Percentiles rank a stretch among this genome's conserved stretches.
Evolutionary conservation across 352 stramenopile genomes (phyloP).

Genomic region (Globisporangium echinulatum): DNA sequence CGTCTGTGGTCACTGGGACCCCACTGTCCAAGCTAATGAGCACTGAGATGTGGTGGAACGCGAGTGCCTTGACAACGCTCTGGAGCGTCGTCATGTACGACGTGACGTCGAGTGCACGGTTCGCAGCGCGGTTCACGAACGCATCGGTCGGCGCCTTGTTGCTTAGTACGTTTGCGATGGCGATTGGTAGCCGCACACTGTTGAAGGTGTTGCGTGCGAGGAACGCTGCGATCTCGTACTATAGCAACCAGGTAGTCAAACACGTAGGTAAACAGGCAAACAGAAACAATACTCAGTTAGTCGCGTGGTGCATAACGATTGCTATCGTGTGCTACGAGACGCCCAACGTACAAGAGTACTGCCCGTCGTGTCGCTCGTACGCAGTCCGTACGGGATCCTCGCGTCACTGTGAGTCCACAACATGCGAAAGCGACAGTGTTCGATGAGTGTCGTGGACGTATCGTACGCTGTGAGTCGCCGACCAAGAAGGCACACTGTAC

Average conservation of each 20-base stretch:
- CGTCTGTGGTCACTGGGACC: slow-evolving; percentile 2
- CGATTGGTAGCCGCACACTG: slow-evolving; percentile 34
- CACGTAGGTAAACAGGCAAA: neutral
- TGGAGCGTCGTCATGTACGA: slow-evolving; percentile 37
- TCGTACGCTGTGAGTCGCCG: no score
- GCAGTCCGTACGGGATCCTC: slow-evolving; percentile 64
- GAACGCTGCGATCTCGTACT: slow-evolving; percentile 41
- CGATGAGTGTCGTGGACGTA: slow-evolving; percentile 12
- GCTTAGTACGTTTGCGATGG: slow-evolving; percentile 25
- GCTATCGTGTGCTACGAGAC: no score
- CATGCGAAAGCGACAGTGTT: no score
- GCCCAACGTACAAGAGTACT: slow-evolving; percentile 33
- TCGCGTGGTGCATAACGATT: no score
- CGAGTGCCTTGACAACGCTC: slow-evolving; percentile 31
- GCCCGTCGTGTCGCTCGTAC: slow-evolving; percentile 52
- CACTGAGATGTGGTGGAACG: slow-evolving; percentile 37
- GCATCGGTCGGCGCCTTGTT: slow-evolving; percentile 26
- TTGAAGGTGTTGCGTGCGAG: slow-evolving; percentile 47
- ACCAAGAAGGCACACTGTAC: no score
- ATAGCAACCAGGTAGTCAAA: neutral
- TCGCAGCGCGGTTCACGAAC: slow-evolving; percentile 26
- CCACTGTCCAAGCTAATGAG: slow-evolving; percentile 43
- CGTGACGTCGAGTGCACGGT: slow-evolving; percentile 27
- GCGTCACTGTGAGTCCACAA: slow-evolving; percentile 18
- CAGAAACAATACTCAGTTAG: neutral